A percentile compares a stretch with the other conserved stretches of the same genome.
Evolutionary conservation across 176 grass and related monocot genomes (phyloP).

Genomic region (Musa troglodytarum): DNA sequence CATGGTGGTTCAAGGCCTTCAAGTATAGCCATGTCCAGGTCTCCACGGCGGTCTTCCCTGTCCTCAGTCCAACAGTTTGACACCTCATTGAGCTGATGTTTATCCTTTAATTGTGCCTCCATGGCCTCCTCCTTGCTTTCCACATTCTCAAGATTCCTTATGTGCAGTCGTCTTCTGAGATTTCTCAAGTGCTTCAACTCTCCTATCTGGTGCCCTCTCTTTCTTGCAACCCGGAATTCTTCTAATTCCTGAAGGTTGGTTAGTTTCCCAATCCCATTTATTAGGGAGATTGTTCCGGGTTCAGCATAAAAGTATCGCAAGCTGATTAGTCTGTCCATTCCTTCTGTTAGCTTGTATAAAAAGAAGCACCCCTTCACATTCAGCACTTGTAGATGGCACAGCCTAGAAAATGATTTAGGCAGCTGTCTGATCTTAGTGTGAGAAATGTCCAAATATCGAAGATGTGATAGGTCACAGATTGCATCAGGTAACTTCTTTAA

Average conservation of each 20-base stretch:
- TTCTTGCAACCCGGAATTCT: slow-evolving; percentile 8
- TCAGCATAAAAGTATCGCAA: slow-evolving; percentile 29
- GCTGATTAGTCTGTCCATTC: slow-evolving; percentile 20
- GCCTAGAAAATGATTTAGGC: slow-evolving; percentile 8
- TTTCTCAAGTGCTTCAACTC: slow-evolving; percentile 25
- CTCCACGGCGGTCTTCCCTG: too few relatives aligned
- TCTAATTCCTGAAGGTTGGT: slow-evolving; percentile 30
- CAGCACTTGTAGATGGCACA: slow-evolving; percentile 34
- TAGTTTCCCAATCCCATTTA: slow-evolving; percentile 26
- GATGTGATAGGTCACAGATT: slow-evolving; percentile 14
- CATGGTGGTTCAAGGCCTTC: not conserved
- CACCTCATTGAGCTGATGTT: not conserved
- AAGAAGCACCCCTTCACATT: slow-evolving; percentile 4
- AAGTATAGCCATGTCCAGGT: not conserved
- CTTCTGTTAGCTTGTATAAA: slow-evolving; percentile 11
- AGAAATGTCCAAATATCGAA: slow-evolving; percentile 20
- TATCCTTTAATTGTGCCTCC: slow-evolving; percentile 3
- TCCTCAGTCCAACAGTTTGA: not conserved
- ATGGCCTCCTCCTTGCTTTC: slow-evolving; percentile 13
- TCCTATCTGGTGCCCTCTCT: slow-evolving; percentile 26
- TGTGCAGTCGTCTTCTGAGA: slow-evolving; percentile 13
- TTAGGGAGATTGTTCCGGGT: slow-evolving; percentile 16
- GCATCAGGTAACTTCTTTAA: not conserved
- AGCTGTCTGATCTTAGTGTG: slow-evolving; percentile 7
- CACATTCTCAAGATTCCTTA: slow-evolving; percentile 19